These are phyloP conservation scores for Ilyonectria destructans DNA, from an alignment of 2,329 filamentous ascomycete genomes.

Conservation along the genomic window DNA sequence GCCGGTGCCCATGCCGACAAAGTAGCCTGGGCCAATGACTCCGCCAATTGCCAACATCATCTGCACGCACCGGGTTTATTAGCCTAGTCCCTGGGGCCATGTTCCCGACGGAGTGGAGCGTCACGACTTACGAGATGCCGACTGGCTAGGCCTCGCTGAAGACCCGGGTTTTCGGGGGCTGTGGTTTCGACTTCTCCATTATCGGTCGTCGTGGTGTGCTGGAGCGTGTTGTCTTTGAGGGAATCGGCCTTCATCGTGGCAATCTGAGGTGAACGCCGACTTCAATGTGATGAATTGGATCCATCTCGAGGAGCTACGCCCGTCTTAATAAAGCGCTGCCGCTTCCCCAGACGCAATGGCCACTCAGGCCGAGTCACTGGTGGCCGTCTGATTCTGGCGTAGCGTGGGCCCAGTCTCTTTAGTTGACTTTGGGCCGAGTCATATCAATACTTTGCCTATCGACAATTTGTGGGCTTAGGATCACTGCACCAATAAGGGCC, in stretches of 20 bases:
- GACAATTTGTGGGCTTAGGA: too few relatives aligned
- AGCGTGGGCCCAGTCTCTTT: conserved; percentile 5
- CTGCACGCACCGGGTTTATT: conserved; percentile 15
- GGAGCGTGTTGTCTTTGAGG: not conserved
- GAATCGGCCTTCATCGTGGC: conserved; percentile 5
- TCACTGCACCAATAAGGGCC: conserved; percentile 5
- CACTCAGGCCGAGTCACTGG: too few relatives aligned
- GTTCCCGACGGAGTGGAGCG: not conserved
- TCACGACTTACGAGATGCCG: conserved; percentile 15
- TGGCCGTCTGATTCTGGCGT: not conserved
- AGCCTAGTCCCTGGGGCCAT: not conserved
- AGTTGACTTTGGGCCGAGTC: conserved; percentile 14
- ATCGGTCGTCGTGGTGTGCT: not conserved
- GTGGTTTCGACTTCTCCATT: conserved; percentile 8
- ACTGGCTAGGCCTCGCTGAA: conserved; percentile 14
- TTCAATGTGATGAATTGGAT: too few relatives aligned
- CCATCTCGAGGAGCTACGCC: too few relatives aligned
- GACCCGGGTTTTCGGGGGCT: not conserved
- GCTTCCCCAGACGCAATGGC: too few relatives aligned
- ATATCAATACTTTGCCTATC: not conserved
- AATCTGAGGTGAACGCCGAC: not conserved
- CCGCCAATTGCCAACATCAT: conserved; percentile 35
- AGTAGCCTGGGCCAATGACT: conserved; percentile 33
- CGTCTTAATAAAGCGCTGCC: too few relatives aligned
- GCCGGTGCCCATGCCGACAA: conserved; percentile 34